phyloP scores from a whole-genome alignment of 805 yeast species.

The Myxozyma mucilagina region DNA sequence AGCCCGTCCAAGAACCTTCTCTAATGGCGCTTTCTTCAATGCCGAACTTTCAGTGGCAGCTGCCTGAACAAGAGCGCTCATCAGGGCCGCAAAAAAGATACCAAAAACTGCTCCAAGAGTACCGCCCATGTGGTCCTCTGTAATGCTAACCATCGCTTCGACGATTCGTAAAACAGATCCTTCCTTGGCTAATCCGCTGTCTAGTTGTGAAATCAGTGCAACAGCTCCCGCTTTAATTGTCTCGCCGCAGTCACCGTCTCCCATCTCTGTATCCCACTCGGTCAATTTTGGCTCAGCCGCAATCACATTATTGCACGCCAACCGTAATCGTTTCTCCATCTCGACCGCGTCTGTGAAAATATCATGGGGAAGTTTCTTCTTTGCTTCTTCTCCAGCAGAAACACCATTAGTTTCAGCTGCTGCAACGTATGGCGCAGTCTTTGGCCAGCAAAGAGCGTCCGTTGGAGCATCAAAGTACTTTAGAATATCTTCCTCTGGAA shows the following conservation, averaged over 20 bases:
- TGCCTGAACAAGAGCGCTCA: conserved; percentile 34
- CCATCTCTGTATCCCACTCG: conserved; percentile 79
- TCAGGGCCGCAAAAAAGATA: conserved; percentile 75
- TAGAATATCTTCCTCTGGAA: conserved; percentile 4
- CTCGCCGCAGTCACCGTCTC: conserved; percentile 97
- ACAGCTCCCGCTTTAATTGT: conserved; percentile 68
- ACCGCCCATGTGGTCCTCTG: conserved; percentile 73
- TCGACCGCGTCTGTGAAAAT: conserved; percentile 1
- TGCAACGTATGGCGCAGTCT: conserved; percentile 2
- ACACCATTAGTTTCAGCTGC: not conserved
- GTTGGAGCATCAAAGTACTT: conserved; percentile 27
- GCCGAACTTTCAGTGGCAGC: too few relatives aligned
- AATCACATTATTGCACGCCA: conserved; percentile 55
- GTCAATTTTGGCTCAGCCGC: conserved; percentile 80
- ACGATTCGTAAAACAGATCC: conserved; percentile 10
- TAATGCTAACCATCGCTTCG: conserved; percentile 75
- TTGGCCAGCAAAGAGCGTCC: conserved; percentile 26
- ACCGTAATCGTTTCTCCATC: conserved; percentile 39
- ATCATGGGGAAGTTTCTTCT: not conserved
- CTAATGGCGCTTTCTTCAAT: not conserved
- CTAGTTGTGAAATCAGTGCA: conserved; percentile 66
- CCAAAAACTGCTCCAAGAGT: conserved; percentile 94
- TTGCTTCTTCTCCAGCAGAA: not conserved
- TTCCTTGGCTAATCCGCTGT: conserved; percentile 48
- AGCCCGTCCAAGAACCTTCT: conserved; percentile 2